Evolutionary conservation across 495 filamentous ascomycete species (phyloP).

Genomic region (Xylaria bambusicola): DNA sequence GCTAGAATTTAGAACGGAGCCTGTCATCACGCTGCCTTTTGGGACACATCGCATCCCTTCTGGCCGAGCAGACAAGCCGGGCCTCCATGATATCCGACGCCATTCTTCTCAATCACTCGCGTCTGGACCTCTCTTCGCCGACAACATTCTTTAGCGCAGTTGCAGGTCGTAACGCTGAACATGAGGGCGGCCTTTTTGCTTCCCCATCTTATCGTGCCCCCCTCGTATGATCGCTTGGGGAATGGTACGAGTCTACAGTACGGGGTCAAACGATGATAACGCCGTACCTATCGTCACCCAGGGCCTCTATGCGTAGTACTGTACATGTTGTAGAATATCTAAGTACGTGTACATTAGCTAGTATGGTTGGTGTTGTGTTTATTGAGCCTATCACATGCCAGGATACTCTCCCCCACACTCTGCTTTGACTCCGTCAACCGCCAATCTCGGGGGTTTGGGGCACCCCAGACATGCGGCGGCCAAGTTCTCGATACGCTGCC

Average conservation of each 20-base stretch:
- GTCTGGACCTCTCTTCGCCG: background rate
- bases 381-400: background rate
- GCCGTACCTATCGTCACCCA: background rate
- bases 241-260: slow-evolving; percentile 18
- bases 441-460: slow-evolving; percentile 1
- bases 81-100: background rate
- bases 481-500: background rate
- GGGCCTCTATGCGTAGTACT: too few relatives aligned
- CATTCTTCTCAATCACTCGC: background rate
- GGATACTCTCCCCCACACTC: slow-evolving; percentile 16
- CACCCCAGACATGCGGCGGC: background rate
- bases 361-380: background rate
- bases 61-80: background rate
- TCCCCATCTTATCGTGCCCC: slow-evolving; percentile 1
- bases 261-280: slow-evolving; percentile 20
- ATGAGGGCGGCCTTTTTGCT: background rate
- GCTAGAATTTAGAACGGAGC: slow-evolving; percentile 31
- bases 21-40: slow-evolving; percentile 1
- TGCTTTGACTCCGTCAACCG: background rate
- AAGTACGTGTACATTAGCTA: too few relatives aligned
- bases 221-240: slow-evolving; percentile 19
- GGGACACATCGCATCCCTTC: background rate
- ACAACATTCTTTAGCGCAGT: background rate
- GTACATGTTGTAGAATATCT: too few relatives aligned
- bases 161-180: background rate